Conservation (phyloP, 2,329 filamentous ascomycete species). For the Thermothelomyces thermophilus region DNA sequence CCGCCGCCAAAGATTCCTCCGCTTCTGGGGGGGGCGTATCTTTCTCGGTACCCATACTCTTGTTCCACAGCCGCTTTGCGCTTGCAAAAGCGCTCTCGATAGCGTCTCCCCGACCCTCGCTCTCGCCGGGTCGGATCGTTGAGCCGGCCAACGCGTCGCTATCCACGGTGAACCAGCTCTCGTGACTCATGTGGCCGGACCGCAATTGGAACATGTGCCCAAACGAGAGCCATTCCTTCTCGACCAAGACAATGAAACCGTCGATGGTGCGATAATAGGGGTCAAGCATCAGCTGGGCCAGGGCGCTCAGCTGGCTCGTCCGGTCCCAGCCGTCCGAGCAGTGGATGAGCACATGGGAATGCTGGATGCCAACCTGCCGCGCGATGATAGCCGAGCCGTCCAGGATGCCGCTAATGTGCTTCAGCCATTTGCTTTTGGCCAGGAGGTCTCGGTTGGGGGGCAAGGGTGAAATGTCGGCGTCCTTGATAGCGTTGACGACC, state of each 20-base stretch:
- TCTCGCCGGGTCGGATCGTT: constrained; percentile 55
- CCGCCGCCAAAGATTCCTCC: constrained; percentile 49
- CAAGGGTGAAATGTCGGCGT: constrained; percentile 79
- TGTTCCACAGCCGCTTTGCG: constrained; percentile 85
- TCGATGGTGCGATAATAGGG: constrained; percentile 92
- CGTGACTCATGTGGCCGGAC: constrained; percentile 79
- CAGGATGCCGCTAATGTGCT: constrained; percentile 77
- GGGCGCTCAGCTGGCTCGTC: constrained; percentile 85
- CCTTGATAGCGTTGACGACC: constrained; percentile 84
- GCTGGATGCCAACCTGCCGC: constrained; percentile 79
- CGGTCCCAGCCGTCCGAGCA: constrained; percentile 99
- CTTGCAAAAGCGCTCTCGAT: constrained; percentile 80
- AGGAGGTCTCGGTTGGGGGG: constrained; percentile 77
- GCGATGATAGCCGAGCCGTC: constrained; percentile 81
- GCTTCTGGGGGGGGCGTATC: constrained; percentile 43
- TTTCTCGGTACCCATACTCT: constrained; percentile 57
- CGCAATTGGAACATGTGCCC: constrained; percentile 95
- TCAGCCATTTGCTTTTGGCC: constrained; percentile 81
- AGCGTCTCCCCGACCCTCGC: constrained; percentile 60
- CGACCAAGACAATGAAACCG: constrained; percentile 87
- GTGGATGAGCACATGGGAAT: constrained; percentile 93
- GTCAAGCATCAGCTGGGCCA: constrained; percentile 89
- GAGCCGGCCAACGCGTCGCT: constrained; percentile 67
- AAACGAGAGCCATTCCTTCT: constrained; percentile 97
- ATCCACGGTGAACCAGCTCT: constrained; percentile 90